A percentile compares a stretch with the other conserved stretches of the same genome.
phyloP scores from a whole-genome alignment of 495 filamentous ascomycete species.

The Aspergillus nidulans region DNA sequence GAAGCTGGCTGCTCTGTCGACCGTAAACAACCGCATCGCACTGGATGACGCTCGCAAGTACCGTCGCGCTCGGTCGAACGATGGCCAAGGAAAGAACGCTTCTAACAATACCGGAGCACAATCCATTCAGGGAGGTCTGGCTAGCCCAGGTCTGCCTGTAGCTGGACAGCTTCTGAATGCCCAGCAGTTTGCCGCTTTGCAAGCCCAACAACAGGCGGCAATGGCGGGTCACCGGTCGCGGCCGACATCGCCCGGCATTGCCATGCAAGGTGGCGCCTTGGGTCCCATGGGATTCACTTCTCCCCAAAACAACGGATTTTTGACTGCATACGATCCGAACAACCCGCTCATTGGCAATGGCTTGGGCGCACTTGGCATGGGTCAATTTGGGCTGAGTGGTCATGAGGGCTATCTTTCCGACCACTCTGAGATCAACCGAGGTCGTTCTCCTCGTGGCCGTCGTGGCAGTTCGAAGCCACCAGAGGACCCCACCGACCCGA shows the following conservation, averaged over 20 bases:
- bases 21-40: conserved; percentile 96
- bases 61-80: conserved; percentile 84
- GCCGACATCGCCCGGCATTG: conserved; percentile 85
- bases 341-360: conserved; percentile 72
- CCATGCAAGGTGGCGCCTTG: conserved; percentile 66
- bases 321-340: conserved; percentile 78
- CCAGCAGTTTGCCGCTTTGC: conserved; percentile 81
- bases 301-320: conserved; percentile 92
- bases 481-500: conserved; percentile 92
- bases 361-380: conserved; percentile 65
- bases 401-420: conserved; percentile 91
- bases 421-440: conserved; percentile 83
- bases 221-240: conserved; percentile 81
- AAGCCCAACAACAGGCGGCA: conserved; percentile 75
- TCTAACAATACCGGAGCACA: conserved; percentile 25
- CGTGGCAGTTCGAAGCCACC: conserved; percentile 95
- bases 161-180: conserved; percentile 80
- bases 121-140: conserved; percentile 48
- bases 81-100: conserved; percentile 57
- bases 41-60: conserved; percentile 94
- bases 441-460: conserved; percentile 86
- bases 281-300: conserved; percentile 74
- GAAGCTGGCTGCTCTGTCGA: conserved; percentile 95
- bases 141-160: conserved; percentile 58
- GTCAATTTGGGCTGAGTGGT: conserved; percentile 66